Percentiles rank a stretch among this genome's conserved stretches.
phyloP scores from a whole-genome alignment of 2,329 filamentous ascomycete genomes.

The Macrophomina pseudophaseolina region DNA sequence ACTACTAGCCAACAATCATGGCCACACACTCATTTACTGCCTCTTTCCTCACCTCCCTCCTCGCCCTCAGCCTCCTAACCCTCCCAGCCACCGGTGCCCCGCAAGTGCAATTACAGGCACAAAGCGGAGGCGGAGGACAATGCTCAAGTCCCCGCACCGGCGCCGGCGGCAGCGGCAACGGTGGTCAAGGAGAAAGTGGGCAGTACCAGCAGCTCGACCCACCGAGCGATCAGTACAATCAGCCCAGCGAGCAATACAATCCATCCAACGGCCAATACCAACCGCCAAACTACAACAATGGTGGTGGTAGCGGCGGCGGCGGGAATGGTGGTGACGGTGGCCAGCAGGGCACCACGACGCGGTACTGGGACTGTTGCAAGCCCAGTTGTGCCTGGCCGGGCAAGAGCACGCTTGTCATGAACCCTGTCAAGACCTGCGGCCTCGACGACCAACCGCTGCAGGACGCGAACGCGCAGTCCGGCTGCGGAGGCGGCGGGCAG shows the following conservation, averaged over 20 bases:
- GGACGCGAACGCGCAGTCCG: conserved; percentile 53
- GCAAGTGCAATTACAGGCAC: too few species aligned
- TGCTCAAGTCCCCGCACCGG: too few species aligned
- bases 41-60: neutral
- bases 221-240: too few species aligned
- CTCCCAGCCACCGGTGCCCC: neutral
- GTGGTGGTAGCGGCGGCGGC: too few species aligned
- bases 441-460: conserved; percentile 59
- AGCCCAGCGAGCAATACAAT: too few species aligned
- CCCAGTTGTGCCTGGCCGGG: conserved; percentile 65
- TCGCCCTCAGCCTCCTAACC: neutral
- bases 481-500: neutral
- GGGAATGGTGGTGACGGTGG: too few species aligned
- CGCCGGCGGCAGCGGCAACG: too few species aligned
- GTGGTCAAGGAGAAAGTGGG: too few species aligned
- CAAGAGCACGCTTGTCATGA: conserved; percentile 57
- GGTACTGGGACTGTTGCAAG: conserved; percentile 69
- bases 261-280: too few species aligned
- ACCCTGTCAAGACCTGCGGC: conserved; percentile 61
- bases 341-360: conserved; percentile 33
- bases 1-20: neutral
- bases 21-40: neutral
- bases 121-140: too few species aligned
- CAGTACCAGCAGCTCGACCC: too few species aligned
- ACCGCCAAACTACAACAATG: too few species aligned